Percentiles rank a stretch among this genome's conserved stretches.
Evolutionary conservation across 2,329 filamentous ascomycete species (phyloP).

Genomic region (Colletotrichum incanum): DNA sequence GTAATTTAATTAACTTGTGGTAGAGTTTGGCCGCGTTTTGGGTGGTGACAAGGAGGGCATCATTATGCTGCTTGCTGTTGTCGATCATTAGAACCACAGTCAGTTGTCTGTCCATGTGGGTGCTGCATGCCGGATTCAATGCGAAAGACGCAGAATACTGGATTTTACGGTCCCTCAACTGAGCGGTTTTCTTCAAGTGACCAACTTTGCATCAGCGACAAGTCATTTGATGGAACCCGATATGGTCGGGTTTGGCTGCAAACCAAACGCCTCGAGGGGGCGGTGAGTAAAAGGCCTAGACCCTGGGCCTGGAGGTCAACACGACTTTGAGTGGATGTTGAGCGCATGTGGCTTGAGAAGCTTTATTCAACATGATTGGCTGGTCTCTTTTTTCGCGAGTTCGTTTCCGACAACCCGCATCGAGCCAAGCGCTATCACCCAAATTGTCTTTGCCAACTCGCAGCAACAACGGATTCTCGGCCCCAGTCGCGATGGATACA

Average conservation of each 20-base stretch:
- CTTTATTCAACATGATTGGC: background rate
- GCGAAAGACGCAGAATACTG: background rate
- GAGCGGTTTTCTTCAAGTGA: background rate
- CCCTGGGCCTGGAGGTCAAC: background rate
- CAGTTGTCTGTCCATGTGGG: background rate
- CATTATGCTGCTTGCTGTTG: background rate
- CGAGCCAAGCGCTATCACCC: slow-evolving; percentile 1
- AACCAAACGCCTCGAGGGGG: background rate
- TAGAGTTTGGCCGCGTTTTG: slow-evolving; percentile 31
- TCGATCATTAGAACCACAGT: slow-evolving; percentile 10
- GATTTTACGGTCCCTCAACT: background rate
- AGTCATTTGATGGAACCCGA: slow-evolving; percentile 8
- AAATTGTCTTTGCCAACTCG: background rate
- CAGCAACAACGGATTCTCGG: background rate
- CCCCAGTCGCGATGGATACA: slow-evolving; percentile 4
- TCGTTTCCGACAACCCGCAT: background rate
- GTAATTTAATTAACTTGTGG: background rate
- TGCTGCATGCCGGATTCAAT: background rate
- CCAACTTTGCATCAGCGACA: background rate
- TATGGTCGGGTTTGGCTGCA: background rate
- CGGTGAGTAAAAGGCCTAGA: slow-evolving; percentile 9
- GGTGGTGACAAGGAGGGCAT: background rate
- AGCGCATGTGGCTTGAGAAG: background rate
- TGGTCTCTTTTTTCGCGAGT: background rate
- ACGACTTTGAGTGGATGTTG: background rate